A percentile compares a stretch with the other conserved stretches of the same genome.
phyloP scores from a whole-genome alignment of 768 basidiomycete genomes.

The Glaciozyma antarctica region DNA sequence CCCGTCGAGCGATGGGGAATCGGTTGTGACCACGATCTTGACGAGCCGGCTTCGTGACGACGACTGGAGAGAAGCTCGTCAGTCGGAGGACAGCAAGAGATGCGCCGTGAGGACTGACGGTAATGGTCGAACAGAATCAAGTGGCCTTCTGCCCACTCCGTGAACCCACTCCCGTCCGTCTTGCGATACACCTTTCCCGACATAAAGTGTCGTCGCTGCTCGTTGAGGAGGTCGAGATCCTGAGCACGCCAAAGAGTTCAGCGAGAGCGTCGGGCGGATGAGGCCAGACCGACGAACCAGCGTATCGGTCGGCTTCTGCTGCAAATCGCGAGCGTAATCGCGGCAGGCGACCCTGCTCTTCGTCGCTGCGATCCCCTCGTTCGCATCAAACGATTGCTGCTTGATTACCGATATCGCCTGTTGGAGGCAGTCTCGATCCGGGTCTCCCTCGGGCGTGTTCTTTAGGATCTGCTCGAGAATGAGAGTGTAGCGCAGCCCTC shows the following conservation, averaged over 20 bases:
- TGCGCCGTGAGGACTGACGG: slow-evolving; percentile 15
- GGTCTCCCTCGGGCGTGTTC: slow-evolving; percentile 66
- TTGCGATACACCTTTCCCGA: slow-evolving; percentile 74
- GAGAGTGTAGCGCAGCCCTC: slow-evolving; percentile 77
- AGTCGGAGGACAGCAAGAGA: neutral
- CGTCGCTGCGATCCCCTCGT: slow-evolving; percentile 73
- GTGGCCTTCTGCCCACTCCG: slow-evolving; percentile 80
- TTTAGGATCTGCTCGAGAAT: slow-evolving; percentile 71
- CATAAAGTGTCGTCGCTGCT: slow-evolving; percentile 71
- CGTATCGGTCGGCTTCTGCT: slow-evolving; percentile 67
- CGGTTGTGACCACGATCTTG: slow-evolving; percentile 65
- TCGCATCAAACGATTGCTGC: slow-evolving; percentile 37
- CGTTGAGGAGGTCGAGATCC: slow-evolving; percentile 83
- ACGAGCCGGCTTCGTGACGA: slow-evolving; percentile 62
- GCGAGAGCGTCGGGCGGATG: too few species aligned
- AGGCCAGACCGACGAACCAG: slow-evolving; percentile 44
- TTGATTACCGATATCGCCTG: slow-evolving; percentile 80
- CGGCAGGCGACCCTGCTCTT: slow-evolving; percentile 84
- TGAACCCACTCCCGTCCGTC: slow-evolving; percentile 68
- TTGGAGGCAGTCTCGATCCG: slow-evolving; percentile 56
- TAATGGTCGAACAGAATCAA: slow-evolving; percentile 94
- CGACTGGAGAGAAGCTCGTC: slow-evolving; percentile 41
- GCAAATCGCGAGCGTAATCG: slow-evolving; percentile 68
- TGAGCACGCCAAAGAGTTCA: slow-evolving; percentile 29
- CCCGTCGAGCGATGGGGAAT: slow-evolving; percentile 71